phyloP scores from a whole-genome alignment of 306 rosid species.

The Lablab purpureus region DNA sequence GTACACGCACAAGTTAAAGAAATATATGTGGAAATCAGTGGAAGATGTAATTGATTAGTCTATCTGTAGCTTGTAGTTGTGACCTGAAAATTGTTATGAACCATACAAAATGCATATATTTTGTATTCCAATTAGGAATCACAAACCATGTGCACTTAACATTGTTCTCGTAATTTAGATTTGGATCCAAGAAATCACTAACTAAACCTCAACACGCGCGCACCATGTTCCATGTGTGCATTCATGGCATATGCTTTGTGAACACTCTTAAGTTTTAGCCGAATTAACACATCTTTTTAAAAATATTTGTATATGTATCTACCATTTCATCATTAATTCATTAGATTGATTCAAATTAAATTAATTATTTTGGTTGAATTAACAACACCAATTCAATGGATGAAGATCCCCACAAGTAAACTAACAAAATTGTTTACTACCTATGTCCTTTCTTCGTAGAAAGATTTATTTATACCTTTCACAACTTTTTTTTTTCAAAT shows the following conservation, averaged over 20 bases:
- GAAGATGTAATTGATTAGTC: not conserved
- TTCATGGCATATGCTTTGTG: slow-evolving; percentile 39
- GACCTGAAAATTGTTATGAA: not conserved
- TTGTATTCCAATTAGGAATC: slow-evolving; percentile 45
- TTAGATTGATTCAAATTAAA: too few relatives aligned
- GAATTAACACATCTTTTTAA: too few relatives aligned
- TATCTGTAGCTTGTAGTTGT: not conserved
- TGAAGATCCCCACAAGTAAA: too few relatives aligned
- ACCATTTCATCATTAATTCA: too few relatives aligned
- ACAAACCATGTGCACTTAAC: slow-evolving; percentile 45
- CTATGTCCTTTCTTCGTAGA: too few relatives aligned
- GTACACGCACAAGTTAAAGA: not conserved
- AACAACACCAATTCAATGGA: too few relatives aligned
- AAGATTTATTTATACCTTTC: too few relatives aligned
- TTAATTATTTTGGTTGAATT: too few relatives aligned
- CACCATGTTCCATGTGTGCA: slow-evolving; percentile 55
- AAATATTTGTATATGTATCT: too few relatives aligned
- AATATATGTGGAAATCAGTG: not conserved
- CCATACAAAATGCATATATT: slow-evolving; percentile 8
- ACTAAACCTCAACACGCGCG: slow-evolving; percentile 34
- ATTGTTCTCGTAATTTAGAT: slow-evolving; percentile 27
- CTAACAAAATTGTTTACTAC: too few relatives aligned
- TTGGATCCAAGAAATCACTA: slow-evolving; percentile 44
- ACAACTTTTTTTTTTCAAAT: too few relatives aligned
- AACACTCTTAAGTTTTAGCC: slow-evolving; percentile 30